Evolutionary conservation across 805 yeast species (phyloP), one percentile per base, ranked within the genome.

Genomic region (Barnettozyma siamensis): DNA sequence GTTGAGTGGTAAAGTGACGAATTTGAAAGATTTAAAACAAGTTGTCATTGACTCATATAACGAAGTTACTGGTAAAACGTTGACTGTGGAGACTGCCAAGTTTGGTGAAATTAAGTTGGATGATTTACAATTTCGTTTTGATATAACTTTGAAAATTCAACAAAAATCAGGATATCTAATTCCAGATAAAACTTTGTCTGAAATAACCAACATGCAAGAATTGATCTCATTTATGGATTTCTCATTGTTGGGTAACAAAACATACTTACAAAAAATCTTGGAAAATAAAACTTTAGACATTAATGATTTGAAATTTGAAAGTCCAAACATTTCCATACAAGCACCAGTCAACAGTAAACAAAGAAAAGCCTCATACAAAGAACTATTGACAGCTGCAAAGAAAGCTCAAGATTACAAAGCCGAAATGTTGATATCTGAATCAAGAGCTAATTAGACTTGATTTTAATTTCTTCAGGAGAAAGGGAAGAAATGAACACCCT

Each of bases 101-200:
- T 43, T 57, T 12, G 32, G 38, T 1, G 54, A 59, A 6, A 34
- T 47, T 11, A 37, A 38, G n/a, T 35, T 59, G 18, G 47, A 50
- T 11, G 51, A 63, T 49, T 49, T 67, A 30, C 43, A 49, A n/a
- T 38, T 54, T 5, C 65, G 67, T 43, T 68, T 68, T 43, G 50
- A 58, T n/a, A 55, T 64, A 38, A 51, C 65, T 5, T 62, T 58
- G 40, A 28, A 39, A 17, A 38, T 68, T 13, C 73, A 68, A 50
- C 39, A 60, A 9, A 40, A 55, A 24, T 56, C 71, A 16, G 73
- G 73, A 15, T 55, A 56, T 40, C 29, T 59, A 21, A 57, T 68
- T 13, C 65, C 73, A 17, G 73, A 68, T 44, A 60, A 51, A 37
- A 48, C 56, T 24, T 41, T 67, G 7, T 64, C 70, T 2, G 51